Conservation (phyloP, 176 grass and related monocot genomes). For the Avena insularis region DNA sequence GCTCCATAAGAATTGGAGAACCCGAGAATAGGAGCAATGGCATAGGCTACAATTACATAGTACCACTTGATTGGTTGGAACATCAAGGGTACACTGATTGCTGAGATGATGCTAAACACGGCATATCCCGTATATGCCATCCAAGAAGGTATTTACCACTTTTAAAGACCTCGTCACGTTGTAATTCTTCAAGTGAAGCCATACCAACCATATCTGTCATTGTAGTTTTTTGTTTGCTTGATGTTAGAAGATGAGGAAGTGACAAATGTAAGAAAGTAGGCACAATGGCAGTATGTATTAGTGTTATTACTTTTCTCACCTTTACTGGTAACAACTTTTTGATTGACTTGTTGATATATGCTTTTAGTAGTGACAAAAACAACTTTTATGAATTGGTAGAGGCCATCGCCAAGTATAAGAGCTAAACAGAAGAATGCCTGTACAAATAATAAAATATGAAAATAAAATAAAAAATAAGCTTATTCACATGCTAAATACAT, state of each 20-base stretch:
- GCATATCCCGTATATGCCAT: slow-evolving; percentile 58
- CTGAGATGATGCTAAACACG: slow-evolving; percentile 39
- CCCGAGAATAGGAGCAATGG: slow-evolving; percentile 63
- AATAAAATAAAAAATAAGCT: too few species aligned
- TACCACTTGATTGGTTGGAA: slow-evolving; percentile 82
- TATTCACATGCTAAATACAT: too few species aligned
- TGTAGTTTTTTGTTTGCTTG: neutral
- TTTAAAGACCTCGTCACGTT: slow-evolving; percentile 64
- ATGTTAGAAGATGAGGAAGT: neutral
- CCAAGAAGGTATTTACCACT: slow-evolving; percentile 66
- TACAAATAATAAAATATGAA: neutral
- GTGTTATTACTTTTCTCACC: slow-evolving; percentile 34
- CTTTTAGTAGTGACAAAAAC: slow-evolving; percentile 49
- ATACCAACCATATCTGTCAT: slow-evolving; percentile 48
- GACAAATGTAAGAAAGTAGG: neutral
- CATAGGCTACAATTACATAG: slow-evolving; percentile 75
- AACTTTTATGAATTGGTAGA: slow-evolving; percentile 77
- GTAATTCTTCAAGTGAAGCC: slow-evolving; percentile 41
- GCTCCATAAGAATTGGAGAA: slow-evolving; percentile 85
- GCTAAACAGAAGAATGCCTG: slow-evolving; percentile 80
- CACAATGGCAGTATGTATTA: neutral
- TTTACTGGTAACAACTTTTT: slow-evolving; percentile 52
- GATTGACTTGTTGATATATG: slow-evolving; percentile 39
- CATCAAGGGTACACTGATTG: slow-evolving; percentile 60
- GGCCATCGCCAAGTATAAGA: slow-evolving; percentile 78